Evolutionary conservation across 164 flowering plant genomes (phyloP), one percentile per base, ranked within the genome.

Genomic region (Houttuynia cordata): DNA sequence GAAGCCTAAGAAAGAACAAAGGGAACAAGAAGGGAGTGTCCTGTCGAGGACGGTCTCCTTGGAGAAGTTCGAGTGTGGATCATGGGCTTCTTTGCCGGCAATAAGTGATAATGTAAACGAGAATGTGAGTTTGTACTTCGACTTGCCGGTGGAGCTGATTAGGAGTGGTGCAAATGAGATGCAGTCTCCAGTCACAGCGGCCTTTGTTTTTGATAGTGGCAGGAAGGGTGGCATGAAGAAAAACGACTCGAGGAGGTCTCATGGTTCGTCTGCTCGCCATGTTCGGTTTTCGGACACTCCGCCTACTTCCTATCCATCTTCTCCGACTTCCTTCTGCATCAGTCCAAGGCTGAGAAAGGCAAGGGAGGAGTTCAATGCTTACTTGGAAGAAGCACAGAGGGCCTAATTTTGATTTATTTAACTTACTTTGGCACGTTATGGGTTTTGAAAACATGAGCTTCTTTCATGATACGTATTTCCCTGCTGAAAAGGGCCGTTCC

Each of bases 291-390:
- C 87, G 3, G 62, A 74, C 0, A 74, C 80, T 3, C 63, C 80
- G 10, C 79, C 68, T 3, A 22, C 57, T 2, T 58, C 68, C 13
- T 37, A 39, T 17, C 56, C 62, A 15, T 65, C 68, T 24, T 65
- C 67, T 18, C 74, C 81, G 15, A 70, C 85, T 0, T 49, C 75
- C 19, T 60, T 79, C 53, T 82, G 87, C 80, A 74, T 81, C 37
- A 79, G 88, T 3, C 90, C 96, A 5, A 78, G 89, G 17, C 53
- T 83, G 64, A 75, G 79, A 64, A 80, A 80, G 72, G 91, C 82
- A 3, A 83, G 93, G 60, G 89, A 86, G 53, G 96, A 89, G 12
- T 89, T 89, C 73, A 81, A 75, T 72, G 82, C 91, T 13, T 83
- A 73, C 68, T 69, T 89, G 58, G 83, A 60, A 24, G 64, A 81